Conservation (phyloP, 306 rosid genomes). For the Luffa acutangula region DNA sequence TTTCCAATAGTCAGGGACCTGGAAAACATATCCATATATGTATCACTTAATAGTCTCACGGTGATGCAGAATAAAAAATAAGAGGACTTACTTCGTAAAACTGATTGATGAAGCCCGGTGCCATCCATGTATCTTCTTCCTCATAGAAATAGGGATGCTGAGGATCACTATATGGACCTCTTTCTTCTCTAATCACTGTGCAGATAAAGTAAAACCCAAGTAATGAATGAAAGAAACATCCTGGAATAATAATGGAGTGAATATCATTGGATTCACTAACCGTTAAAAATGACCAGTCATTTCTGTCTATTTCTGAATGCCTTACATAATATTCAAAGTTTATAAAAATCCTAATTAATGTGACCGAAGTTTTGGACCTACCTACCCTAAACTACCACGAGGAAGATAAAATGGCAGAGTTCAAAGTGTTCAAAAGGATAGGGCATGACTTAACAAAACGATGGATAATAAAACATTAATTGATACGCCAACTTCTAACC, state of each 20-base stretch:
- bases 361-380: not conserved
- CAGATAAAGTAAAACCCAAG: constrained; percentile 12
- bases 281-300: not conserved
- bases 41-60: not conserved
- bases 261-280: not conserved
- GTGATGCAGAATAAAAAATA: not conserved
- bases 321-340: not conserved
- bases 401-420: not conserved
- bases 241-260: not conserved
- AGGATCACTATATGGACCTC: constrained; percentile 84
- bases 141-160: constrained; percentile 92
- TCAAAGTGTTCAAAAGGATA: not conserved
- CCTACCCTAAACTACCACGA: not conserved
- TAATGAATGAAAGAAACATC: constrained; percentile 9
- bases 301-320: not conserved
- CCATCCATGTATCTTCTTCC: constrained; percentile 95
- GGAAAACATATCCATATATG: constrained; percentile 12
- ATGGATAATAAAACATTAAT: not conserved
- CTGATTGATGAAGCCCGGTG: constrained; percentile 93
- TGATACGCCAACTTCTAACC: not conserved
- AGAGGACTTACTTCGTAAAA: constrained; percentile 63
- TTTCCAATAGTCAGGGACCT: constrained; percentile 96
- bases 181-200: constrained; percentile 88
- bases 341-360: not conserved
- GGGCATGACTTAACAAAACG: not conserved